phyloP scores from a whole-genome alignment of 139 green algal genomes.

The Penium margaritaceum region DNA sequence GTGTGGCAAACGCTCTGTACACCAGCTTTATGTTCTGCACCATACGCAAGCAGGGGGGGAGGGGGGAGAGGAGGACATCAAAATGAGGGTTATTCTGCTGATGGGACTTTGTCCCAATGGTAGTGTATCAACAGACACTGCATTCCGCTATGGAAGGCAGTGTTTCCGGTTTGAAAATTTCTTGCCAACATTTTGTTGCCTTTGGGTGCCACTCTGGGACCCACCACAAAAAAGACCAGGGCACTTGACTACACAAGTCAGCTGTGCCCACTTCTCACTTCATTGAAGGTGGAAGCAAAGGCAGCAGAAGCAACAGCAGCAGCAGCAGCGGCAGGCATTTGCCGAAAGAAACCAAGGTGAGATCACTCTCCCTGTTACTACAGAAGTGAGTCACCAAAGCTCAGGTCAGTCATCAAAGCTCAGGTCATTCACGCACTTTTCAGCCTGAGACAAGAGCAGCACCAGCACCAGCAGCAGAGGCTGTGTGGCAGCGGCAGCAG shows the following conservation, averaged over 20 bases:
- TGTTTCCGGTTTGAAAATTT: background rate
- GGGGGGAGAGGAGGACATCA: background rate
- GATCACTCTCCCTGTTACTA: too few relatives aligned
- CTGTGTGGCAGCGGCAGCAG: background rate
- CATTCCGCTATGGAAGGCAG: too few relatives aligned
- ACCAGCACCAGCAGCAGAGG: too few relatives aligned
- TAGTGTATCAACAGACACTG: background rate
- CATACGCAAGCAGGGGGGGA: background rate
- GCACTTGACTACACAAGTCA: too few relatives aligned
- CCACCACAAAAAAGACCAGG: too few relatives aligned
- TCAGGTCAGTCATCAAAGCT: background rate
- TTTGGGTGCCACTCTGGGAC: background rate
- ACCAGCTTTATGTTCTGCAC: constrained; percentile 46
- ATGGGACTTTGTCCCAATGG: background rate
- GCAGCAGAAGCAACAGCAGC: too few relatives aligned
- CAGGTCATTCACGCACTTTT: background rate
- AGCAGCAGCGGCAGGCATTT: too few relatives aligned
- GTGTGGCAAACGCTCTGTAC: constrained; percentile 51
- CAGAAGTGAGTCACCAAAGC: too few relatives aligned
- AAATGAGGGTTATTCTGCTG: background rate
- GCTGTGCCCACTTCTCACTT: too few relatives aligned
- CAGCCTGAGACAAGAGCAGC: background rate
- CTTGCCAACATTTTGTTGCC: background rate
- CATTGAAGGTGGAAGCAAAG: too few relatives aligned
- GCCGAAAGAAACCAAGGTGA: too few relatives aligned